A percentile compares a stretch with the other conserved stretches of the same genome.
Conservation (phyloP, 805 yeast species). For the Wickerhamia fluorescens region DNA sequence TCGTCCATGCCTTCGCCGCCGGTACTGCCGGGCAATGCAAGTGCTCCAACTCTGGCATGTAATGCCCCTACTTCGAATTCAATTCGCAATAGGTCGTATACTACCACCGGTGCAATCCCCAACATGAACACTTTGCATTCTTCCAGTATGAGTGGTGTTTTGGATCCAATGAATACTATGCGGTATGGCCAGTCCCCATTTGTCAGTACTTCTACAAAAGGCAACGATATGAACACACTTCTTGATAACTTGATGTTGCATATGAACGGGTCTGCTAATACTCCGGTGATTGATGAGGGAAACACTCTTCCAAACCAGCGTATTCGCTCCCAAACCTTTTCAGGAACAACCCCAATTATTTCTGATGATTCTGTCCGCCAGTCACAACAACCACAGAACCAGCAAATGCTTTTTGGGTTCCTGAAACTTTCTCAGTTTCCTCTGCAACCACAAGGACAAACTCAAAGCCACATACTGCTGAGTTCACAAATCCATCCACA, state of each 20-base stretch:
- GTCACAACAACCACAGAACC: constrained; percentile 5
- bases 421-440: too few species aligned
- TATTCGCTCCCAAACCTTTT: constrained; percentile 36
- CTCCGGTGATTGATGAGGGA: too few species aligned
- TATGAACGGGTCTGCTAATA: constrained; percentile 12
- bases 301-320: too few species aligned
- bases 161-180: constrained; percentile 3
- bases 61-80: constrained; percentile 1
- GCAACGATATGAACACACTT: constrained; percentile 21
- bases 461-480: neutral
- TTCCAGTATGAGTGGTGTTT: constrained; percentile 4
- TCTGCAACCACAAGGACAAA: too few species aligned
- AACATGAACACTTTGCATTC: constrained; percentile 10
- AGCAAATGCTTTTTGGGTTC: too few species aligned
- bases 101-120: constrained; percentile 36
- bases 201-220: constrained; percentile 11
- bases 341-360: constrained; percentile 26
- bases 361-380: constrained; percentile 11
- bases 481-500: neutral
- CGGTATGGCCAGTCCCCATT: constrained; percentile 19
- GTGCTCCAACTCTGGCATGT: constrained; percentile 2
- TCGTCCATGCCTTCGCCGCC: too few species aligned
- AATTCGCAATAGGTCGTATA: constrained; percentile 43
- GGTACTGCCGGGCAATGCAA: too few species aligned
- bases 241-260: constrained; percentile 27